Conservation (phyloP, 2,329 filamentous ascomycete species). For the Pseudogymnoascus sp. region DNA sequence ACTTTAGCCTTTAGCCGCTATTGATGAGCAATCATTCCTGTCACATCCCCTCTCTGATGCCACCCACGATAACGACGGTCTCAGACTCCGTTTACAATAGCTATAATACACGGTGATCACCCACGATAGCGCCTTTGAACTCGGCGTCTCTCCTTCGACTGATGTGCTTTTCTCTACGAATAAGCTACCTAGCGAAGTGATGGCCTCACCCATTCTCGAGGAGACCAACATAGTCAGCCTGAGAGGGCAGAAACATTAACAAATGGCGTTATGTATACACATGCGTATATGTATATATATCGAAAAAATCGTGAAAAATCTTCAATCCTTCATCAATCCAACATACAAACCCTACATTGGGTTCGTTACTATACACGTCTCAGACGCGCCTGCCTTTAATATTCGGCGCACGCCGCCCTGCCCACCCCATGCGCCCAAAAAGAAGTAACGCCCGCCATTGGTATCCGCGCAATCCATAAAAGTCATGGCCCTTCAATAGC, state of each 20-base stretch:
- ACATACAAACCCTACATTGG: neutral
- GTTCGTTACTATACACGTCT: neutral
- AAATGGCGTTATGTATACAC: neutral
- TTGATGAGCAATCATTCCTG: neutral
- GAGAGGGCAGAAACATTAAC: neutral
- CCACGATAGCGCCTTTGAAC: neutral
- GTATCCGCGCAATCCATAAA: slow-evolving; percentile 1
- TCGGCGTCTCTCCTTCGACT: neutral
- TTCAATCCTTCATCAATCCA: neutral
- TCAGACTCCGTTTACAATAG: neutral
- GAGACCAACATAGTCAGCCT: neutral
- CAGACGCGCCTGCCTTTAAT: neutral
- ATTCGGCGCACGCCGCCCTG: neutral
- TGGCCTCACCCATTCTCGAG: neutral
- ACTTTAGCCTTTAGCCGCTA: neutral
- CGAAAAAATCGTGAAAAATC: neutral
- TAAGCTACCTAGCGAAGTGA: neutral
- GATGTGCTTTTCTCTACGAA: neutral
- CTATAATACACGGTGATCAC: neutral
- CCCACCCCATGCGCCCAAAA: neutral
- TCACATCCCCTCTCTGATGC: neutral
- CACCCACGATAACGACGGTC: neutral
- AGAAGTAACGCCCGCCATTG: neutral
- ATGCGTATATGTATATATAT: neutral
- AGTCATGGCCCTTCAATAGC: neutral